Evolutionary conservation across 768 basidiomycete genomes (phyloP).

Genomic region (Crepidotus variabilis): DNA sequence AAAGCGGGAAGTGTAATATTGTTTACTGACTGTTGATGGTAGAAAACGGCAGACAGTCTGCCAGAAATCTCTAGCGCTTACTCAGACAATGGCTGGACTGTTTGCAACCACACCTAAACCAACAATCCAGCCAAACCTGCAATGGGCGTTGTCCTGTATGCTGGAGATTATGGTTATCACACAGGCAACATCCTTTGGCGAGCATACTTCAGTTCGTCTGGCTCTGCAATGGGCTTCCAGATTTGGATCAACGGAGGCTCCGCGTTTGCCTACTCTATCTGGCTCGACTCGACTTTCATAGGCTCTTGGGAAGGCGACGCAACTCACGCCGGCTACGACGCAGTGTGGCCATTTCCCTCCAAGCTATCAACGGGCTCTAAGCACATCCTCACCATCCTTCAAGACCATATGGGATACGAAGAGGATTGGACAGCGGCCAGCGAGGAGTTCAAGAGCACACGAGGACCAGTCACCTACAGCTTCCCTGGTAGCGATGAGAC

Average conservation of each 20-base stretch:
- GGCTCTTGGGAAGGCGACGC: conserved; percentile 44
- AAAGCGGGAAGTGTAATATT: background rate
- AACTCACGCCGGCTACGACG: conserved; percentile 26
- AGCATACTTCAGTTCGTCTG: conserved; percentile 44
- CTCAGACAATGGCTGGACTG: conserved; percentile 39
- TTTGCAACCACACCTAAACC: conserved; percentile 37
- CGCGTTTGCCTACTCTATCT: conserved; percentile 48
- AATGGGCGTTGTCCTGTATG: conserved; percentile 41
- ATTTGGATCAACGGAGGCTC: conserved; percentile 38
- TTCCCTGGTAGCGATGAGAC: conserved; percentile 38
- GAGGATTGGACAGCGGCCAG: conserved; percentile 39
- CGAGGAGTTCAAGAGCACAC: conserved; percentile 46
- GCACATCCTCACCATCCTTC: conserved; percentile 46
- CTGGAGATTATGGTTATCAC: conserved; percentile 48
- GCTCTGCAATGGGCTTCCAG: conserved; percentile 39
- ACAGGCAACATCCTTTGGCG: conserved; percentile 52
- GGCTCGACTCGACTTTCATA: conserved; percentile 43
- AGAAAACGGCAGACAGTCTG: conserved; percentile 41
- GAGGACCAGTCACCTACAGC: conserved; percentile 44
- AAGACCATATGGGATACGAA: conserved; percentile 54
- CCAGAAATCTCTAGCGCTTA: conserved; percentile 38
- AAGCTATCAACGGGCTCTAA: conserved; percentile 24
- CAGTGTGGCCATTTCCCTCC: conserved; percentile 30
- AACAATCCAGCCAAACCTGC: conserved; percentile 33
- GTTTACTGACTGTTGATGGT: background rate